A percentile compares a stretch with the other conserved stretches of the same genome.
phyloP scores from a whole-genome alignment of 2,329 filamentous ascomycete species.

The Ophiostoma himal-ulmi region DNA sequence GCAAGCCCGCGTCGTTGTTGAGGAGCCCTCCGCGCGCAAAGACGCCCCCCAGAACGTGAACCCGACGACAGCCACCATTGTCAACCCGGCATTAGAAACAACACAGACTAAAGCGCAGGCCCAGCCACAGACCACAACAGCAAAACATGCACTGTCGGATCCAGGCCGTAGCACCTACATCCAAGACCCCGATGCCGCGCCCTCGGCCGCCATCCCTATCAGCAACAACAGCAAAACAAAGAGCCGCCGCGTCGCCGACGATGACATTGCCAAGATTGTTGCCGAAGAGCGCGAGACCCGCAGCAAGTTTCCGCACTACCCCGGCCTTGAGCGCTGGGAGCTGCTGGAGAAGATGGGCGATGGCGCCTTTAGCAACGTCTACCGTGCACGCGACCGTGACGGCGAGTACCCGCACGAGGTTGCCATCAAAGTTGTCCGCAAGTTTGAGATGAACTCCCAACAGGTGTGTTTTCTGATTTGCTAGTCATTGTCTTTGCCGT shows the following conservation, averaged over 20 bases:
- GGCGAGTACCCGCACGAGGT: conserved; percentile 66
- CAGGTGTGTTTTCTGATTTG: conserved; percentile 68
- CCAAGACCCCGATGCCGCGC: conserved; percentile 11
- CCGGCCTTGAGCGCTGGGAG: conserved; percentile 78
- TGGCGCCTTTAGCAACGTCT: conserved; percentile 97
- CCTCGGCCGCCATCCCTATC: conserved; percentile 28
- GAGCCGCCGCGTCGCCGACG: conserved; percentile 49
- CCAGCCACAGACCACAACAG: conserved; percentile 36
- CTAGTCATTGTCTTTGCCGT: conserved; percentile 1
- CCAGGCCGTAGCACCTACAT: background rate
- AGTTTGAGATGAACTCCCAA: conserved; percentile 97
- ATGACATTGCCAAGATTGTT: conserved; percentile 76
- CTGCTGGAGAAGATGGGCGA: conserved; percentile 97
- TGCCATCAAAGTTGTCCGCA: conserved; percentile 97
- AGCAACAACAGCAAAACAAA: conserved; percentile 33
- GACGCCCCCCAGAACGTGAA: conserved; percentile 48
- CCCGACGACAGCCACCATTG: conserved; percentile 36
- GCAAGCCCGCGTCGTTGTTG: conserved; percentile 66
- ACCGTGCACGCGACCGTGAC: conserved; percentile 71
- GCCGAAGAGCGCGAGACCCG: conserved; percentile 85
- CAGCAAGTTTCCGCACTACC: conserved; percentile 79
- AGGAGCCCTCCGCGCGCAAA: conserved; percentile 46
- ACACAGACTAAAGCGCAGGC: background rate
- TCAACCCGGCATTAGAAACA: conserved; percentile 38
- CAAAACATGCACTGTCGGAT: conserved; percentile 30